A percentile compares a stretch with the other conserved stretches of the same genome.
Conservation (phyloP, 2,329 filamentous ascomycete species). For the Diplodia scrobiculata region DNA sequence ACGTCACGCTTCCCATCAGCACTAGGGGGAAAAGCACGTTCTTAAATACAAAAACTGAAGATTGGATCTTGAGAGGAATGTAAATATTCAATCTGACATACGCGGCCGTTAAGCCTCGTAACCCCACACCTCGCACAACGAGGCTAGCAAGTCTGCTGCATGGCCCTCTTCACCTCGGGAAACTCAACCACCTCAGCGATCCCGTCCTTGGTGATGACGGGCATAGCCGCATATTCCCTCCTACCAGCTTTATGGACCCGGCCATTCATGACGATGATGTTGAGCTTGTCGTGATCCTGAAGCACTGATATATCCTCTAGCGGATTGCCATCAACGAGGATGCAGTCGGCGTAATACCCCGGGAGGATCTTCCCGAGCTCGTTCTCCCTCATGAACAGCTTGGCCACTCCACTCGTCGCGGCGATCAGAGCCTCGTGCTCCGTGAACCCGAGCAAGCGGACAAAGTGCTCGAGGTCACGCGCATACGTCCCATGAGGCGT, state of each 20-base stretch:
- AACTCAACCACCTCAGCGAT: not conserved
- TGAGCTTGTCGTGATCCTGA: conserved; percentile 49
- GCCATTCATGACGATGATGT: conserved; percentile 54
- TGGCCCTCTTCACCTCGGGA: conserved; percentile 18
- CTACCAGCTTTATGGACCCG: conserved; percentile 48
- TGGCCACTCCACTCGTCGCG: conserved; percentile 47
- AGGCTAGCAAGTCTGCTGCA: conserved; percentile 21
- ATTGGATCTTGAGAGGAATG: too few species aligned
- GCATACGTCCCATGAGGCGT: conserved; percentile 55
- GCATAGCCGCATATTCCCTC: conserved; percentile 32
- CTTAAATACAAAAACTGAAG: too few species aligned
- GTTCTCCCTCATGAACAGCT: conserved; percentile 47
- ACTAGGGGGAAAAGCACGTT: too few species aligned
- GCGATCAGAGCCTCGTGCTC: conserved; percentile 51
- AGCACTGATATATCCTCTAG: conserved; percentile 48
- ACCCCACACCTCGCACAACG: too few species aligned
- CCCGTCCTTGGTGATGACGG: not conserved
- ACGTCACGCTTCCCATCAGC: not conserved
- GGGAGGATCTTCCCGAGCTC: conserved; percentile 49
- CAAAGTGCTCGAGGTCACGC: conserved; percentile 52
- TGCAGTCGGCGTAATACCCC: conserved; percentile 49
- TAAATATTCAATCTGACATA: too few species aligned
- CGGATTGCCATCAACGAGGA: conserved; percentile 53
- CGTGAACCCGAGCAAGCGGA: conserved; percentile 51
- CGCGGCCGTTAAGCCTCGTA: too few species aligned